Base-by-base conservation (phyloP, 257 asterid genomes). In the Nicotiana otophora region DNA sequence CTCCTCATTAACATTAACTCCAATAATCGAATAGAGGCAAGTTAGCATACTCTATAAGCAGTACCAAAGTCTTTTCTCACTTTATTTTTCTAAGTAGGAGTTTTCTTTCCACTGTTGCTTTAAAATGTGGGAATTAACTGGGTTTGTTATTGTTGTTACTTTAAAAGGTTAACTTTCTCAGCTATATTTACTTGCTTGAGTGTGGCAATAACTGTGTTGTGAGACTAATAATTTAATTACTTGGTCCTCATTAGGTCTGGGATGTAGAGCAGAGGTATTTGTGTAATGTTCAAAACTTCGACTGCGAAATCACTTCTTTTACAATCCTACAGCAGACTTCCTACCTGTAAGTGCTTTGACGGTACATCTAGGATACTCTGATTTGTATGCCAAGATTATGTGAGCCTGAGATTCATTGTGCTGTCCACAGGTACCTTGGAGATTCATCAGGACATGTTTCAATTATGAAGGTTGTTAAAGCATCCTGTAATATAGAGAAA, bases 1-100 rank as follows among this genome's bases (percentile, higher is more conserved):
- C 65, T 90, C 78, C 97, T 96, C 70, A 74, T 96, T 54, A 89
- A 92, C 70, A 82, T 93, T 83, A 96, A 92, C 88, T 86, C 84
- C 87, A 92, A 86, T 63, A 94, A 96, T 86, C 90, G 87, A 60
- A 90, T 96, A 39, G 99, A 96, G 96, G 99, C 85, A 83, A 87
- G 92, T 84, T 63, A 7, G 42, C 28, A 75, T 51, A 75, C 42
- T 7, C 80, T 15, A 28, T 39, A 75, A 51, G 26, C 80, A 46
- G 80, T 74, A 14, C 42, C 36, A 74, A 23, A 11, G 26, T 23
- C 30, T 7, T 74, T 48, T 48, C 62, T 74, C 16, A 15, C 58
- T 53, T 53, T 53, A 15, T 53, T 53, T 12, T 53, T 15, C 5
- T 11, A 53, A 74, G 15, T 14, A 48, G 0, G 26, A 74, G 62